A percentile compares a stretch with the other conserved stretches of the same genome.
Conservation (phyloP, 495 filamentous ascomycete species). For the Annulohypoxylon moriforme region DNA sequence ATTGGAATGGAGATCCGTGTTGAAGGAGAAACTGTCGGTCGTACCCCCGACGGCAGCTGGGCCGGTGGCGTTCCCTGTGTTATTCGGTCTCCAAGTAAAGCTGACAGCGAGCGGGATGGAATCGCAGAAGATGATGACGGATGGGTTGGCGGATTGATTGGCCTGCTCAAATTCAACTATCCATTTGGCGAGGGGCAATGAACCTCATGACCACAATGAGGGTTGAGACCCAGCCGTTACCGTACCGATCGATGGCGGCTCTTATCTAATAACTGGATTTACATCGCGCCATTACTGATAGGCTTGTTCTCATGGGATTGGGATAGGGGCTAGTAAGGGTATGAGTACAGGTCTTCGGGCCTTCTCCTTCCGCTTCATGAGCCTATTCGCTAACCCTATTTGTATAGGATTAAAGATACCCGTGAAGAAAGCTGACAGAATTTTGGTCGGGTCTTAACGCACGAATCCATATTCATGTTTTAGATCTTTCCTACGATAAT, state of each 20-base stretch:
- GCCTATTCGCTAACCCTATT: background rate
- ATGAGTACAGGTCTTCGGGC: background rate
- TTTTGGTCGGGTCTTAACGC: background rate
- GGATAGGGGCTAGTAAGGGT: background rate
- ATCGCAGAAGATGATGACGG: conserved; percentile 79
- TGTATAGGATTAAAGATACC: background rate
- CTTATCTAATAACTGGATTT: background rate
- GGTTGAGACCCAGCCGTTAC: background rate
- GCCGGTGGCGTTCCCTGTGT: conserved; percentile 77
- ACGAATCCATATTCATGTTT: background rate
- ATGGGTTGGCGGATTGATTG: conserved; percentile 97
- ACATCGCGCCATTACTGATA: background rate
- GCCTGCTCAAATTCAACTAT: conserved; percentile 95
- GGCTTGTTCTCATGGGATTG: background rate
- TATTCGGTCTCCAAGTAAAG: conserved; percentile 61
- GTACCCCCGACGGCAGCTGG: conserved; percentile 62
- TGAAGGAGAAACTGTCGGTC: conserved; percentile 78
- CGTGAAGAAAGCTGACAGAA: background rate
- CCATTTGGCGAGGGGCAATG: conserved; percentile 80
- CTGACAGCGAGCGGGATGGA: conserved; percentile 54
- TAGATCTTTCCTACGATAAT: background rate
- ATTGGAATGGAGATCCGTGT: conserved; percentile 91
- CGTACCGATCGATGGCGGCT: background rate
- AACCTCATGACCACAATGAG: background rate
- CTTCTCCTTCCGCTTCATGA: background rate